phyloP scores from a whole-genome alignment of 345 rosid species.

The Passiflora organensis region DNA sequence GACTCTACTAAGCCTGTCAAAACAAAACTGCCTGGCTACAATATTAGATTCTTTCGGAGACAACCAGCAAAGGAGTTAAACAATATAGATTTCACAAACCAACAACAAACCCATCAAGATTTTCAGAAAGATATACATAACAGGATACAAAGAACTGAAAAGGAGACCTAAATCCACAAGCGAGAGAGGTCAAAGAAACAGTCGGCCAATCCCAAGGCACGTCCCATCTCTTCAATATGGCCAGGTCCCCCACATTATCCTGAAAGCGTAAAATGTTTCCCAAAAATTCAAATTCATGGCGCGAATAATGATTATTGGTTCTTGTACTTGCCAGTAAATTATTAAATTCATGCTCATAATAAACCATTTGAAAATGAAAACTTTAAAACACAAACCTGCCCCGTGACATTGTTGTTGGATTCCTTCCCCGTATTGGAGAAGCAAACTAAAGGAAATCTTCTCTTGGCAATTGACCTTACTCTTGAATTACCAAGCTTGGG shows the following conservation, averaged over 20 bases:
- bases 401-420: conserved; percentile 31
- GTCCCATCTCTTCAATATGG: conserved; percentile 73
- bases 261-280: not conserved
- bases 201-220: conserved; percentile 95
- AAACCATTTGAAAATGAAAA: not conserved
- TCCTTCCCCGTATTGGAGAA: conserved; percentile 52
- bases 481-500: conserved; percentile 19
- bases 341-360: not conserved
- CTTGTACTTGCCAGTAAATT: not conserved
- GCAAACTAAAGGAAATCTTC: conserved; percentile 25
- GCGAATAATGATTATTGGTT: no score
- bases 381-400: conserved; percentile 13
- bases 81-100: not conserved
- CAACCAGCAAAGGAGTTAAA: conserved; percentile 3
- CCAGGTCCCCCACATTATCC: conserved; percentile 46
- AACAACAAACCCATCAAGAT: not conserved
- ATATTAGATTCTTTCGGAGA: conserved; percentile 24
- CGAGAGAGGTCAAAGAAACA: conserved; percentile 71
- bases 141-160: not conserved
- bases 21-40: conserved; percentile 88
- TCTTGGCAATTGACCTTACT: conserved; percentile 15
- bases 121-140: not conserved
- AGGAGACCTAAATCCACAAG: conserved; percentile 80
- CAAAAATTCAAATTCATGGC: not conserved
- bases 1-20: conserved; percentile 81